phyloP scores from a whole-genome alignment of 345 rosid genomes.

The Hibiscus tridactylites region DNA sequence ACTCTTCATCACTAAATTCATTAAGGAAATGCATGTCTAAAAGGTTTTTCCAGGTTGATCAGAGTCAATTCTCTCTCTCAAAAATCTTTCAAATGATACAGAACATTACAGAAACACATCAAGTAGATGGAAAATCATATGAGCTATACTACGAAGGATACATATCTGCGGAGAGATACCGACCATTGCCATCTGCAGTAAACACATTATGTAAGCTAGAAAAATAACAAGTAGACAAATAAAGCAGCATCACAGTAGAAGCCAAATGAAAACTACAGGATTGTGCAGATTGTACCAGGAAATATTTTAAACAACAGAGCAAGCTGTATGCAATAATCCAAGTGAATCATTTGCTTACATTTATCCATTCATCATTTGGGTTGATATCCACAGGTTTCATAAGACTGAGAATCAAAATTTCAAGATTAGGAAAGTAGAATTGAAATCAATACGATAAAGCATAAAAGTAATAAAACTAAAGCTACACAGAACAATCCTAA shows the following conservation, averaged over 20 bases:
- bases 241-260: conserved; percentile 6
- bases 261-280: neutral
- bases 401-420: conserved; percentile 41
- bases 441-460: conserved; percentile 1
- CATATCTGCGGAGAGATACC: conserved; percentile 86
- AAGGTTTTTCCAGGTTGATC: conserved; percentile 7
- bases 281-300: neutral
- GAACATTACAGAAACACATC: neutral
- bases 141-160: conserved; percentile 36
- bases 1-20: conserved; percentile 75
- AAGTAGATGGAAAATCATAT: neutral
- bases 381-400: conserved; percentile 87
- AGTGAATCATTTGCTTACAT: conserved; percentile 50
- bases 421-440: conserved; percentile 15
- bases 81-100: conserved; percentile 3
- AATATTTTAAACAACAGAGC: neutral
- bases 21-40: conserved; percentile 30
- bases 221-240: conserved; percentile 1
- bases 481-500: conserved; percentile 2
- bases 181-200: conserved; percentile 82
- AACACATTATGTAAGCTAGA: conserved; percentile 3
- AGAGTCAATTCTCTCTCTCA: neutral
- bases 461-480: neutral
- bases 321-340: conserved; percentile 5
- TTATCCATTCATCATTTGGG: conserved; percentile 93